These are phyloP conservation scores for Calonectria hongkongensis DNA, from an alignment of 2,329 filamentous ascomycete species.

Conservation along the genomic window DNA sequence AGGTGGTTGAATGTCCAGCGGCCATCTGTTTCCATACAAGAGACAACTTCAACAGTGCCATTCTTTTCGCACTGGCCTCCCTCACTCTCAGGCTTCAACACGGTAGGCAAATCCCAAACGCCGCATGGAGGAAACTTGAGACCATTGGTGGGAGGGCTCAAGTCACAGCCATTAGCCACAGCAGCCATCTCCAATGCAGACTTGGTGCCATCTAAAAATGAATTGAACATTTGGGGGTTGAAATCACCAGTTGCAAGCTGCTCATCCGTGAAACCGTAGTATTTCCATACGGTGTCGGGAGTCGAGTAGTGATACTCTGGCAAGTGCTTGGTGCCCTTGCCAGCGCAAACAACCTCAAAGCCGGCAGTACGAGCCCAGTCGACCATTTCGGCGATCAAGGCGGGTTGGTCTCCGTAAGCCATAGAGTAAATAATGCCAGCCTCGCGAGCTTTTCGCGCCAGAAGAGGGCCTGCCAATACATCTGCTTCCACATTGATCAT, in stretches of 20 bases:
- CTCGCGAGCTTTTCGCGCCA: conserved; percentile 64
- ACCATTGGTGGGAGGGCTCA: conserved; percentile 63
- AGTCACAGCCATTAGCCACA: conserved; percentile 66
- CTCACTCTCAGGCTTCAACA: conserved; percentile 62
- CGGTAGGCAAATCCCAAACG: conserved; percentile 63
- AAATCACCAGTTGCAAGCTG: conserved; percentile 65
- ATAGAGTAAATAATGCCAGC: conserved; percentile 68
- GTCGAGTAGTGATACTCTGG: conserved; percentile 67
- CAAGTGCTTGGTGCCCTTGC: conserved; percentile 67
- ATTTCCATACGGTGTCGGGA: conserved; percentile 67
- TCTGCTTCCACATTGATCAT: conserved; percentile 69
- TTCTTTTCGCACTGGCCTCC: conserved; percentile 64
- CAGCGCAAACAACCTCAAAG: conserved; percentile 66
- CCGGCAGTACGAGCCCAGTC: conserved; percentile 62
- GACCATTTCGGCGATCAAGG: conserved; percentile 59
- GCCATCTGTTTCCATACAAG: conserved; percentile 65
- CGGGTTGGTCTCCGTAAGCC: conserved; percentile 67
- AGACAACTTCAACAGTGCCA: conserved; percentile 67
- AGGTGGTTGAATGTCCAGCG: conserved; percentile 63
- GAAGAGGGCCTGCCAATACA: conserved; percentile 64
- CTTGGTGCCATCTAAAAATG: conserved; percentile 69
- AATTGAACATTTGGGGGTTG: conserved; percentile 70
- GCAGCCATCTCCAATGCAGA: conserved; percentile 68
- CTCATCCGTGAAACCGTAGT: conserved; percentile 67
- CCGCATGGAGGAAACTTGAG: conserved; percentile 66